phyloP scores from a whole-genome alignment of 1,284 basidiomycete species.

The Microbotryomycetes sp. region DNA sequence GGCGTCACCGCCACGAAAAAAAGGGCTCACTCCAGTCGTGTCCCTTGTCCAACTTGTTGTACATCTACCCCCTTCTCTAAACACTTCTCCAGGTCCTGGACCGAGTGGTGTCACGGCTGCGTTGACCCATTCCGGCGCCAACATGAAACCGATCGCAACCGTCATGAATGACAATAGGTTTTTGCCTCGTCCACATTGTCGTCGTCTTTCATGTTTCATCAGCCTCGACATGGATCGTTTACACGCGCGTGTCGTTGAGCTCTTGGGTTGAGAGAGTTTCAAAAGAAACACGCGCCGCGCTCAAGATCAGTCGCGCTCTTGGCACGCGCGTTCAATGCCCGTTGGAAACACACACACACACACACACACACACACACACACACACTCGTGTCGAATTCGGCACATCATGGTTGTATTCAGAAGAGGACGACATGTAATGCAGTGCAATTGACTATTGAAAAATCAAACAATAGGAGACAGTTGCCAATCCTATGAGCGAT shows the following conservation, averaged over 20 bases:
- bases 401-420: too few species aligned
- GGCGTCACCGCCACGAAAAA: neutral
- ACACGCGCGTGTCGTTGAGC: neutral
- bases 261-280: neutral
- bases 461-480: too few species aligned
- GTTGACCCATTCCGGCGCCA: neutral
- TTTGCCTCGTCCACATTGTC: neutral
- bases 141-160: neutral
- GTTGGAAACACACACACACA: too few species aligned
- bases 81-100: slow-evolving; percentile 52
- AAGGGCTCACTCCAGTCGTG: slow-evolving; percentile 43
- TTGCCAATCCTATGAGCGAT: too few species aligned
- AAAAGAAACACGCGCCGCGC: neutral
- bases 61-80: slow-evolving; percentile 54
- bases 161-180: neutral
- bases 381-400: too few species aligned
- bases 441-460: too few species aligned
- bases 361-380: too few species aligned
- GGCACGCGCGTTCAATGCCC: too few species aligned
- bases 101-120: slow-evolving; percentile 49
- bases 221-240: too few species aligned
- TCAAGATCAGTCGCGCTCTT: neutral
- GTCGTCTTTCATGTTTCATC: too few species aligned
- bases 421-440: too few species aligned
- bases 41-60: slow-evolving; percentile 55